Evolutionary conservation across 192 early-diverging fungal genomes (phyloP).

Genomic region (Podila horticola): DNA sequence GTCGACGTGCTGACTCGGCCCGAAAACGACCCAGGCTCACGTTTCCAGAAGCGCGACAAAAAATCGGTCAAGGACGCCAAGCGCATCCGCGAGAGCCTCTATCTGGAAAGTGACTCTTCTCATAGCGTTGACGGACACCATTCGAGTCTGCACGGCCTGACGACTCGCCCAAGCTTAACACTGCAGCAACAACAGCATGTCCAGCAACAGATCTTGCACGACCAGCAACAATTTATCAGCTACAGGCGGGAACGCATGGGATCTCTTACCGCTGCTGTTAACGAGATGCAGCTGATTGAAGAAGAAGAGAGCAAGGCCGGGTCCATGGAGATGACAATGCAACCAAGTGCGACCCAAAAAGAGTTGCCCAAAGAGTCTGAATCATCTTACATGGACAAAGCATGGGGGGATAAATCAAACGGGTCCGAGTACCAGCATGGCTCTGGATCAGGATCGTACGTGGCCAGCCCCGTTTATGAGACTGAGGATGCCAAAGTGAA

Average conservation of each 20-base stretch:
- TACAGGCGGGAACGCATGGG: constrained; percentile 34
- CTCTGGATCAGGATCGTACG: too few relatives aligned
- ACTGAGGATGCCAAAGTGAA: constrained; percentile 24
- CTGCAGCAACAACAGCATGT: constrained; percentile 12
- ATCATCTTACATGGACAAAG: too few relatives aligned
- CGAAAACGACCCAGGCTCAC: constrained; percentile 21
- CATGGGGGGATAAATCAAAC: too few relatives aligned
- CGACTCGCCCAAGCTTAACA: constrained; percentile 5
- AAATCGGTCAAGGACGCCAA: constrained; percentile 31
- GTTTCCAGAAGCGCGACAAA: constrained; percentile 38
- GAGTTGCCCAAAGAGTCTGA: too few relatives aligned
- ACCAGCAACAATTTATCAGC: constrained; percentile 19
- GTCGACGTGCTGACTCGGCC: constrained; percentile 41
- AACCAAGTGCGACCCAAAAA: not conserved
- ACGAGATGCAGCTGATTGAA: constrained; percentile 28
- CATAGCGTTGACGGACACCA: constrained; percentile 9
- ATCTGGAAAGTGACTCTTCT: constrained; percentile 18
- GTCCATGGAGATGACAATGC: not conserved
- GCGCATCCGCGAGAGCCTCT: constrained; percentile 38
- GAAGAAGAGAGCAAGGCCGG: constrained; percentile 7
- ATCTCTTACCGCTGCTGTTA: constrained; percentile 29
- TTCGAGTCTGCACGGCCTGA: constrained; percentile 37
- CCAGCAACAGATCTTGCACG: constrained; percentile 10
- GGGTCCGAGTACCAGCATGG: too few relatives aligned
- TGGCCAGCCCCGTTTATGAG: constrained; percentile 12